Percentiles rank a stretch among this genome's conserved stretches.
Conservation (phyloP, 164 flowering plant species). For the Dillenia turbinata region DNA sequence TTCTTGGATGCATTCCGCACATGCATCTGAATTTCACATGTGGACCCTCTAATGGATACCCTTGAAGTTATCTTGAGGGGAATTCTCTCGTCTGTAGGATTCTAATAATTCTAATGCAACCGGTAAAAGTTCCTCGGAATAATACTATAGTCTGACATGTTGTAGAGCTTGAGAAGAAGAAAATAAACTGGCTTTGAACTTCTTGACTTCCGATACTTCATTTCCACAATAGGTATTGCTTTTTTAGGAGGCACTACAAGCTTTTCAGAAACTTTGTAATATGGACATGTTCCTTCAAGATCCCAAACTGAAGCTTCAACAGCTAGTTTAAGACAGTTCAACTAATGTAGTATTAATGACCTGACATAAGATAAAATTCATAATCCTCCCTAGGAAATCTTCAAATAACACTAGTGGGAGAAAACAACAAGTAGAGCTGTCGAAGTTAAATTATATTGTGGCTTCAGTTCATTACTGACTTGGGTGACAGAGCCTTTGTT, state of each 20-base stretch:
- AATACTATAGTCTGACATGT: constrained; percentile 49
- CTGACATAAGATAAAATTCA: constrained; percentile 29
- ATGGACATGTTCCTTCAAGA: constrained; percentile 77
- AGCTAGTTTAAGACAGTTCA: constrained; percentile 58
- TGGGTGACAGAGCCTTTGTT: too few species aligned
- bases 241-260: constrained; percentile 61
- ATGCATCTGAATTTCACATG: constrained; percentile 61
- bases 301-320: constrained; percentile 95
- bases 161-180: constrained; percentile 87
- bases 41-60: constrained; percentile 48
- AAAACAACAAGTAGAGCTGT: too few species aligned
- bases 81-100: constrained; percentile 55
- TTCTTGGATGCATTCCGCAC: constrained; percentile 58
- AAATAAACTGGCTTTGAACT: constrained; percentile 80
- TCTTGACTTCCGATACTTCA: constrained; percentile 74
- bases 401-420: too few species aligned
- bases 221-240: constrained; percentile 50
- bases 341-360: constrained; percentile 78
- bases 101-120: constrained; percentile 81
- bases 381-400: too few species aligned
- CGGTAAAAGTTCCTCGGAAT: constrained; percentile 92
- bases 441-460: too few species aligned
- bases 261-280: constrained; percentile 54
- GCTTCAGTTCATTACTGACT: too few species aligned
- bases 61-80: constrained; percentile 70